Conservation (phyloP, 257 asterid genomes). For the Datura wrightii region DNA sequence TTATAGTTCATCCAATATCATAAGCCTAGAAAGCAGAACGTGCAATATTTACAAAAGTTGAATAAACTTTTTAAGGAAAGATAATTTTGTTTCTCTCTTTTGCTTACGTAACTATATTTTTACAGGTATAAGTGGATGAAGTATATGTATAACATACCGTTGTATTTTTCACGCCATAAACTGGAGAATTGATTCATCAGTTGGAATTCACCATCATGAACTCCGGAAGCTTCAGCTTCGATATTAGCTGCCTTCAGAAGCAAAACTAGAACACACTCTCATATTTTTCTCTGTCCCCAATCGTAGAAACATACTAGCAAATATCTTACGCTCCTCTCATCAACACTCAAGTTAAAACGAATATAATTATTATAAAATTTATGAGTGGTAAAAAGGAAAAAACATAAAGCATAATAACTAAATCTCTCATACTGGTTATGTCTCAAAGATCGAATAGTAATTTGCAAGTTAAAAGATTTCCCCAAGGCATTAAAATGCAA, state of each 20-base stretch:
- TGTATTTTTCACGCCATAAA: conserved; percentile 64
- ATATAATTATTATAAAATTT: no score
- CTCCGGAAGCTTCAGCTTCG: conserved; percentile 75
- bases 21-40: conserved; percentile 1
- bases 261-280: neutral
- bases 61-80: neutral
- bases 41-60: neutral
- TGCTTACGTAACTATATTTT: neutral
- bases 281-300: neutral
- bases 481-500: conserved; percentile 26
- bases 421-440: conserved; percentile 93
- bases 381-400: neutral
- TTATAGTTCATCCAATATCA: neutral
- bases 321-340: neutral
- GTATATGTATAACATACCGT: conserved; percentile 53
- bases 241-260: conserved; percentile 71
- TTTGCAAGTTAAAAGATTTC: conserved; percentile 52
- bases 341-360: neutral
- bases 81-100: neutral
- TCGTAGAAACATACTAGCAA: neutral
- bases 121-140: conserved; percentile 17
- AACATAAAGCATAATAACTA: neutral
- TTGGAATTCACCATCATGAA: conserved; percentile 75
- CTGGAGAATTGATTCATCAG: conserved; percentile 66
- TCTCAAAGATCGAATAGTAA: conserved; percentile 90